Percentiles rank a stretch among this genome's conserved stretches.
Conservation (phyloP, 345 rosid genomes). For the Firmiana major region DNA sequence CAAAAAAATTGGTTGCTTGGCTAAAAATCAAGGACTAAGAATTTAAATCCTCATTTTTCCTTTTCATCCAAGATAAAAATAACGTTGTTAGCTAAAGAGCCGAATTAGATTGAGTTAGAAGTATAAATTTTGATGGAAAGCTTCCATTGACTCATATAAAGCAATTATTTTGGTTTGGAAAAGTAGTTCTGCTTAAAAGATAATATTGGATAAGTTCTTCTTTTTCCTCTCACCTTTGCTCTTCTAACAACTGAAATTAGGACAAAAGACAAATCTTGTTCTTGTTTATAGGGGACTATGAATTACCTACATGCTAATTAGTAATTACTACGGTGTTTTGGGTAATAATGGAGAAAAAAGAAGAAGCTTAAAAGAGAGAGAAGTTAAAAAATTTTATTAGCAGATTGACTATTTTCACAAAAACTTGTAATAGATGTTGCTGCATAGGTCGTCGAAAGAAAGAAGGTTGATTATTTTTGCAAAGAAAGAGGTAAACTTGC, state of each 20-base stretch:
- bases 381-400: neutral
- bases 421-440: neutral
- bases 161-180: neutral
- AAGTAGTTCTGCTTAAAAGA: neutral
- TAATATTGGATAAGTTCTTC: neutral
- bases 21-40: neutral
- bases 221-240: neutral
- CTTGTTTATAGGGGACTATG: neutral
- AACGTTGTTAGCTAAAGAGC: neutral
- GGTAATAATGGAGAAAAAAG: neutral
- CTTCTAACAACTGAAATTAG: neutral
- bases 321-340: neutral
- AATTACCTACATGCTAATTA: neutral
- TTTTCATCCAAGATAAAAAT: neutral
- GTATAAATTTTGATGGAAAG: neutral
- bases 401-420: neutral
- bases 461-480: neutral
- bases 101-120: neutral
- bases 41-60: neutral
- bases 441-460: neutral
- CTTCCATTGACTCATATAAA: neutral
- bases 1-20: conserved; percentile 16
- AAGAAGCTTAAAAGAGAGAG: neutral
- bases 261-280: neutral
- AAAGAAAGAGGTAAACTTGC: neutral